phyloP scores from a whole-genome alignment of 176 grass and related monocot genomes.

The Elaeis guineensis region DNA sequence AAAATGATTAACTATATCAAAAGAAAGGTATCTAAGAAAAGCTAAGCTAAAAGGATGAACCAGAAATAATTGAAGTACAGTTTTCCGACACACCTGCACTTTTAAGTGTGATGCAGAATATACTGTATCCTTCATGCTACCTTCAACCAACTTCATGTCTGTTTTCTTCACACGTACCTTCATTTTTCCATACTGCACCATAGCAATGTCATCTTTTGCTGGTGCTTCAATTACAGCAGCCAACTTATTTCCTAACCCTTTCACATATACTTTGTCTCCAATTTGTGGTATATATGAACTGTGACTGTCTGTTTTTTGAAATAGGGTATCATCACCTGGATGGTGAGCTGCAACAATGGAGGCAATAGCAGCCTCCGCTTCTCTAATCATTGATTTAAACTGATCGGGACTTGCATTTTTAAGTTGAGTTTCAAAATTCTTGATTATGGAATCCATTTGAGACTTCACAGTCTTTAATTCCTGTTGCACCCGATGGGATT shows the following conservation, averaged over 20 bases:
- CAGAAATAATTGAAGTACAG: neutral
- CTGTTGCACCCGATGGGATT: slow-evolving; percentile 42
- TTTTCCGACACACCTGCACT: slow-evolving; percentile 33
- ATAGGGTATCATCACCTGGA: slow-evolving; percentile 9
- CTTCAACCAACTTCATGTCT: slow-evolving; percentile 57
- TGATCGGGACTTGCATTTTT: slow-evolving; percentile 45
- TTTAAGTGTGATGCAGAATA: slow-evolving; percentile 16
- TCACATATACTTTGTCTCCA: slow-evolving; percentile 58
- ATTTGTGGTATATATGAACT: slow-evolving; percentile 43
- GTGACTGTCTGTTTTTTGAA: slow-evolving; percentile 17
- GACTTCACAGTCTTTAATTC: slow-evolving; percentile 51
- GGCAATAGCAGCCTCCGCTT: slow-evolving; percentile 54
- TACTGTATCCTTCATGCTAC: slow-evolving; percentile 10
- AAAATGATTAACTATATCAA: too few relatives aligned
- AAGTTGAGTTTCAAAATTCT: slow-evolving; percentile 45
- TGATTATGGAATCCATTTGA: slow-evolving; percentile 59
- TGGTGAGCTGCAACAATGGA: slow-evolving; percentile 42
- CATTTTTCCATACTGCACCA: slow-evolving; percentile 73
- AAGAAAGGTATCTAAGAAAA: neutral
- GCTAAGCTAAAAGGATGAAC: neutral
- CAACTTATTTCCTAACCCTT: slow-evolving; percentile 41
- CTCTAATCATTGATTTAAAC: slow-evolving; percentile 45
- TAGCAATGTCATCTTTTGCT: slow-evolving; percentile 41
- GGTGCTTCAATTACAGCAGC: slow-evolving; percentile 49
- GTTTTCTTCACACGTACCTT: slow-evolving; percentile 47